These are phyloP conservation scores for Yarrowia osloensis DNA, from an alignment of 805 yeast species.

Conservation along the genomic window DNA sequence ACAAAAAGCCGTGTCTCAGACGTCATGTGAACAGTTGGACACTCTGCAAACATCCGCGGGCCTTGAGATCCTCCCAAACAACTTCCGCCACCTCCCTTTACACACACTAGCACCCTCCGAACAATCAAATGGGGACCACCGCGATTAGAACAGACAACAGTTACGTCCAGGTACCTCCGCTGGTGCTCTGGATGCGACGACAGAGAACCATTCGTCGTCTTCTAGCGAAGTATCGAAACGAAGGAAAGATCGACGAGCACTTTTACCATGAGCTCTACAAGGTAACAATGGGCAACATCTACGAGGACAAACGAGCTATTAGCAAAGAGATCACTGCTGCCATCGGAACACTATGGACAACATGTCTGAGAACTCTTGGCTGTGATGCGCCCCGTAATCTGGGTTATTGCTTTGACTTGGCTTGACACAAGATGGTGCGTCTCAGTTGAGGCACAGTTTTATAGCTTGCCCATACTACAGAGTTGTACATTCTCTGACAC, in stretches of 20 bases:
- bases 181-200: constrained; percentile 99
- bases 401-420: too few species aligned
- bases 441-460: too few species aligned
- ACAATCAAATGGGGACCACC: not conserved
- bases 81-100: too few species aligned
- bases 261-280: constrained; percentile 97
- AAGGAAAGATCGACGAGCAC: constrained; percentile 99
- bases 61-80: too few species aligned
- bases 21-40: too few species aligned
- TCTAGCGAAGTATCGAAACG: constrained; percentile 97
- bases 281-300: constrained; percentile 99
- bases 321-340: constrained; percentile 57
- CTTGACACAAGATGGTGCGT: too few species aligned
- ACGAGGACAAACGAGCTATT: constrained; percentile 99
- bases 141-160: not conserved
- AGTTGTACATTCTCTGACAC: too few species aligned
- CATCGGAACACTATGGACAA: not conserved
- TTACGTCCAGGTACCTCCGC: constrained; percentile 65
- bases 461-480: too few species aligned
- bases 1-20: too few species aligned
- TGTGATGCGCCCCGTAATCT: too few species aligned
- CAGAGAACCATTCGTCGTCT: constrained; percentile 98
- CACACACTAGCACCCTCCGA: not conserved
- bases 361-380: too few species aligned
- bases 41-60: too few species aligned